Percentiles rank a stretch among this genome's conserved stretches.
Evolutionary conservation across 2,329 filamentous ascomycete genomes (phyloP).

Genomic region (Beauveria rudraprayagi): DNA sequence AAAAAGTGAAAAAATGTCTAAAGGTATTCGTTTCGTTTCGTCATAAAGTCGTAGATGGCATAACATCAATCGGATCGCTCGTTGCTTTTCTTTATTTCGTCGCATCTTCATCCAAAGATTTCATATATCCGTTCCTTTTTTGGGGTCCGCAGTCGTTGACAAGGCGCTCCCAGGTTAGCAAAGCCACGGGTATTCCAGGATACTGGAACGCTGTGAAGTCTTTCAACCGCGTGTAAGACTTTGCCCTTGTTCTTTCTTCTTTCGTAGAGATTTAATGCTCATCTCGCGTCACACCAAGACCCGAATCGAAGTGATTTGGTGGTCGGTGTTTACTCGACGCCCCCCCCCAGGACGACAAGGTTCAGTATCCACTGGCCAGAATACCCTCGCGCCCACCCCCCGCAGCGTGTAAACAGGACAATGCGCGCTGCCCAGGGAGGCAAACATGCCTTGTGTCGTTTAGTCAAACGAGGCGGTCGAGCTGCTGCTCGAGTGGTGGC

Average conservation of each 20-base stretch:
- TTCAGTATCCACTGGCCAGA: not conserved
- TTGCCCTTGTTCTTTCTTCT: not conserved
- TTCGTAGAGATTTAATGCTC: not conserved
- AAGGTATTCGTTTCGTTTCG: constrained; percentile 18
- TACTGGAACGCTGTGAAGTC: constrained; percentile 28
- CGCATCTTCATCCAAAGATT: constrained; percentile 4
- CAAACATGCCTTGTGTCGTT: constrained; percentile 12
- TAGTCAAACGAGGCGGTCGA: constrained; percentile 53
- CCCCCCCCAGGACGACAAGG: not conserved
- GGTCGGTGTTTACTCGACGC: not conserved
- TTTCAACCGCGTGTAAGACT: constrained; percentile 28
- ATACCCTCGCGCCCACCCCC: not conserved
- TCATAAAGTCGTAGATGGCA: constrained; percentile 19
- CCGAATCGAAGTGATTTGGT: not conserved
- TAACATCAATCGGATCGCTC: constrained; percentile 13
- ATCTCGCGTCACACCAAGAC: not conserved
- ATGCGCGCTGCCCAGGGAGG: not conserved
- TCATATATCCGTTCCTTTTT: not conserved
- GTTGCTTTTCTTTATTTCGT: constrained; percentile 12
- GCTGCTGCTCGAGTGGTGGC: constrained; percentile 54
- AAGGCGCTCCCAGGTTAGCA: not conserved
- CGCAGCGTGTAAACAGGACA: not conserved
- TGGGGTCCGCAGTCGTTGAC: not conserved
- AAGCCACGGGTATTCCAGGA: constrained; percentile 21
- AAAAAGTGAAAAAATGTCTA: constrained; percentile 13